Percentiles rank a stretch among this genome's conserved stretches.
Evolutionary conservation across 352 stramenopile genomes (phyloP).

Genomic region (Saprolegnia diclina): DNA sequence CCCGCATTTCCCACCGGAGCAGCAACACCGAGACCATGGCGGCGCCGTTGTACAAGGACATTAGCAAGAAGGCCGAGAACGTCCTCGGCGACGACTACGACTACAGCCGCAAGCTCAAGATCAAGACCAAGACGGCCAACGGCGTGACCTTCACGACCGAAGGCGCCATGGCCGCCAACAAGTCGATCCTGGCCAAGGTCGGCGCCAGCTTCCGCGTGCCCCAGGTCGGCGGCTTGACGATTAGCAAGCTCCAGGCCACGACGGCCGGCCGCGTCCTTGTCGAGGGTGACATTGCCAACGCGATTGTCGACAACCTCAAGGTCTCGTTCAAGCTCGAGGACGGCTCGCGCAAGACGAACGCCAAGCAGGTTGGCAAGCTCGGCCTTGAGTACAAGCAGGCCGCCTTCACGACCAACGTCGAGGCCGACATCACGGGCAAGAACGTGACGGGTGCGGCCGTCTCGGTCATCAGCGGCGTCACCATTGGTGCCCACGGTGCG

Average conservation of each 20-base stretch:
- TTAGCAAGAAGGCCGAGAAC: conserved; percentile 72
- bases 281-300: conserved; percentile 72
- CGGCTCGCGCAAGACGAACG: conserved; percentile 69
- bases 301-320: conserved; percentile 68
- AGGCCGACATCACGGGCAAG: conserved; percentile 66
- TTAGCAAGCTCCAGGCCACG: conserved; percentile 85
- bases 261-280: conserved; percentile 70
- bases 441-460: conserved; percentile 50
- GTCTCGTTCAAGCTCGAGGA: conserved; percentile 82
- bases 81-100: conserved; percentile 72
- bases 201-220: conserved; percentile 30
- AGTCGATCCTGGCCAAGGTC: conserved; percentile 80
- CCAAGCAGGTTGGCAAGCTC: conserved; percentile 58
- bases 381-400: conserved; percentile 74
- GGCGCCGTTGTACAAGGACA: conserved; percentile 73
- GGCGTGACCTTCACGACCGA: conserved; percentile 81
- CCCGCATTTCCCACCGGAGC: neutral
- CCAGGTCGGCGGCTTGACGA: conserved; percentile 56
- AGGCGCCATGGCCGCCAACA: conserved; percentile 70
- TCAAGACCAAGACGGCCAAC: conserved; percentile 72
- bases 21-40: conserved; percentile 32
- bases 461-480: conserved; percentile 54
- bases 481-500: conserved; percentile 54
- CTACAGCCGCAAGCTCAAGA: conserved; percentile 76
- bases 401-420: conserved; percentile 62